These are phyloP conservation scores for Phytophthora meadii DNA, from an alignment of 352 stramenopile genomes.

Conservation along the genomic window DNA sequence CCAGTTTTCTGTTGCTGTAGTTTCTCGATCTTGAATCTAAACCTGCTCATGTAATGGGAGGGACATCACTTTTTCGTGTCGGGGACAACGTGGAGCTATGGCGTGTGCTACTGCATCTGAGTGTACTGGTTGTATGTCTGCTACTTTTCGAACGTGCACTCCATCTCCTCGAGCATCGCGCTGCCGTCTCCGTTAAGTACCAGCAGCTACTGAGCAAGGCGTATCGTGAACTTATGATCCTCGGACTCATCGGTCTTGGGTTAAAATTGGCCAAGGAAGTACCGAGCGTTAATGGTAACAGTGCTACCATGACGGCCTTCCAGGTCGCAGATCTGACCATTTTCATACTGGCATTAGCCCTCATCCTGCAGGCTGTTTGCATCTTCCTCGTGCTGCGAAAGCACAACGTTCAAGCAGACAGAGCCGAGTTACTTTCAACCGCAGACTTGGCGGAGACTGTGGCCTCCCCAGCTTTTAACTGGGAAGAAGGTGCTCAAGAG, in stretches of 20 bases:
- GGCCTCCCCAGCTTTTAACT: background rate
- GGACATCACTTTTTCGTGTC: constrained; percentile 40
- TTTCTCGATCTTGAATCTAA: too few relatives aligned
- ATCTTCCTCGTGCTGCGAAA: constrained; percentile 51
- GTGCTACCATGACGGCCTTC: constrained; percentile 46
- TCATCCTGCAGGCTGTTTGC: constrained; percentile 53
- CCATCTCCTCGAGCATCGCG: constrained; percentile 45
- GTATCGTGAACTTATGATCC: constrained; percentile 65
- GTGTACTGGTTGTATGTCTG: constrained; percentile 48
- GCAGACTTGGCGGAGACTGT: constrained; percentile 33
- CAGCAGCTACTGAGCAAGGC: constrained; percentile 67
- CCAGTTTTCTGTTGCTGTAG: background rate
- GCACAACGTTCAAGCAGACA: constrained; percentile 44
- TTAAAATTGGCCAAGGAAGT: constrained; percentile 57
- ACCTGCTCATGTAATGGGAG: background rate
- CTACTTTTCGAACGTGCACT: constrained; percentile 50
- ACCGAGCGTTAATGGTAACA: constrained; percentile 25
- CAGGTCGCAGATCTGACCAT: constrained; percentile 59
- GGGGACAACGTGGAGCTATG: constrained; percentile 57
- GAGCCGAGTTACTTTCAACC: constrained; percentile 45
- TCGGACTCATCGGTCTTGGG: constrained; percentile 52
- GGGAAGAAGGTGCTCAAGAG: constrained; percentile 9
- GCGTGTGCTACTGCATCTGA: constrained; percentile 55
- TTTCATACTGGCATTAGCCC: constrained; percentile 59
- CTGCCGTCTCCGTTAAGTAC: constrained; percentile 58